Percentiles rank a stretch among this genome's conserved stretches.
phyloP scores from a whole-genome alignment of 139 green algal genomes.

The Chlamydomonas applanata region DNA sequence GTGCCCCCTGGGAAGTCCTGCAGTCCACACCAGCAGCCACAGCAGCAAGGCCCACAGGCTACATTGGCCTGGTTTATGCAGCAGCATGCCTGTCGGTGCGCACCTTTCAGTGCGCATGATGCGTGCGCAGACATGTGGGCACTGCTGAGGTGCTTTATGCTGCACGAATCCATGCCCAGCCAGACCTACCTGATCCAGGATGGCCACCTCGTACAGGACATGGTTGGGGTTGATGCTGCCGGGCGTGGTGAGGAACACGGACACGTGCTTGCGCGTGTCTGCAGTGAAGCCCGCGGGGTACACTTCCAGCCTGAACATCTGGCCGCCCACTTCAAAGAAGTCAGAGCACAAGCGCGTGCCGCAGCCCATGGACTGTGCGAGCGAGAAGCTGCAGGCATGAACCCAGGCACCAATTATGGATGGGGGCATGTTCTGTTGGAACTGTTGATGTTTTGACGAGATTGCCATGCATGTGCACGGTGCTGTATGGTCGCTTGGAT shows the following conservation, averaged over 20 bases:
- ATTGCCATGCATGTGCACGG: neutral
- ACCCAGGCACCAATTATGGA: too few relatives aligned
- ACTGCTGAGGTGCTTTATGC: too few relatives aligned
- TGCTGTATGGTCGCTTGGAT: too few relatives aligned
- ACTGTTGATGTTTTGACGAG: neutral
- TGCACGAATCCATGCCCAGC: too few relatives aligned
- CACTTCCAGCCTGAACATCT: slow-evolving; percentile 53
- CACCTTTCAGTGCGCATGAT: too few relatives aligned
- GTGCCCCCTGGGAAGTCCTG: too few relatives aligned
- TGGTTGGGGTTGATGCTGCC: slow-evolving; percentile 27
- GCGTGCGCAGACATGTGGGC: too few relatives aligned
- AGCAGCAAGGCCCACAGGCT: too few relatives aligned
- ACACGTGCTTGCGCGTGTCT: slow-evolving; percentile 29
- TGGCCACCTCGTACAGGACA: slow-evolving; percentile 42
- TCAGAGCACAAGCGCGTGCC: slow-evolving; percentile 51
- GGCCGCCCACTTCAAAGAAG: slow-evolving; percentile 47
- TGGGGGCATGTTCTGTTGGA: neutral
- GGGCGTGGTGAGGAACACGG: slow-evolving; percentile 47
- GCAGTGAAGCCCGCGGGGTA: slow-evolving; percentile 42
- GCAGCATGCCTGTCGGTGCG: too few relatives aligned
- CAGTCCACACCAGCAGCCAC: too few relatives aligned
- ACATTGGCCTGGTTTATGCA: too few relatives aligned
- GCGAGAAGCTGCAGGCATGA: slow-evolving; percentile 39
- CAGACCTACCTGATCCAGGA: slow-evolving; percentile 57
- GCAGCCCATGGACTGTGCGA: slow-evolving; percentile 42